Conservation (phyloP, 139 green algal species). For the Chlorella sorokiniana region DNA sequence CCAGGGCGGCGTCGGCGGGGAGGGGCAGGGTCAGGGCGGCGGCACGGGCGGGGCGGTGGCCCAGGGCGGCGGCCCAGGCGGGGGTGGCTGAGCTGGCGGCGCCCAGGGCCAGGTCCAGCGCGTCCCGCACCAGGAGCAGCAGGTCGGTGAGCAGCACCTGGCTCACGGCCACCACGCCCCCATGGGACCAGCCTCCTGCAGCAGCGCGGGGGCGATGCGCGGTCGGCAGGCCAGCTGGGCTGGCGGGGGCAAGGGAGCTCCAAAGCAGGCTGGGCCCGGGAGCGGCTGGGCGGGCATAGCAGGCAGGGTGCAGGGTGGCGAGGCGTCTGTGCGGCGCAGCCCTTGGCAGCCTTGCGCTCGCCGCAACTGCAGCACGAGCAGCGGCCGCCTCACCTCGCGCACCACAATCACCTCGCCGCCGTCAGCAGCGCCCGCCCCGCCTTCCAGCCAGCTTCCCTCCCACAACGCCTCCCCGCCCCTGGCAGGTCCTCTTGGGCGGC, state of each 20-base stretch:
- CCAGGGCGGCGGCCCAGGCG: conserved; percentile 3
- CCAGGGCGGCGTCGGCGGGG: not conserved
- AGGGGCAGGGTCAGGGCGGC: not conserved
- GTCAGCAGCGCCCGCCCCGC: not conserved
- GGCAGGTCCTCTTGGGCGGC: too few relatives aligned
- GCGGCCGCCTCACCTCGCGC: too few relatives aligned
- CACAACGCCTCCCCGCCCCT: too few relatives aligned
- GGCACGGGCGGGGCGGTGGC: not conserved
- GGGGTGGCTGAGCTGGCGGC: not conserved
- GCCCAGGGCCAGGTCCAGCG: not conserved
- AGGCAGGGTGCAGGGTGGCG: too few relatives aligned
- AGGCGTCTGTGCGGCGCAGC: too few relatives aligned
- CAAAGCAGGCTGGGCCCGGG: not conserved
- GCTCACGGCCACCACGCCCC: not conserved
- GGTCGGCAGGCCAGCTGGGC: not conserved
- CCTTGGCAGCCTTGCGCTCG: too few relatives aligned
- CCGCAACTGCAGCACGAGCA: too few relatives aligned
- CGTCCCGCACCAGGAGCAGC: not conserved
- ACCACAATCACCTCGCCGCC: too few relatives aligned
- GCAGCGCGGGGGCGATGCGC: not conserved
- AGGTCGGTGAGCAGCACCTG: not conserved
- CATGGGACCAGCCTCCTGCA: conserved; percentile 14
- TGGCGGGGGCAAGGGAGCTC: not conserved
- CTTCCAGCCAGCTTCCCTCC: too few relatives aligned
- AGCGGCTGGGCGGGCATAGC: not conserved